A percentile compares a stretch with the other conserved stretches of the same genome.
phyloP scores from a whole-genome alignment of 495 filamentous ascomycete genomes.

The Penicillium chermesinum region DNA sequence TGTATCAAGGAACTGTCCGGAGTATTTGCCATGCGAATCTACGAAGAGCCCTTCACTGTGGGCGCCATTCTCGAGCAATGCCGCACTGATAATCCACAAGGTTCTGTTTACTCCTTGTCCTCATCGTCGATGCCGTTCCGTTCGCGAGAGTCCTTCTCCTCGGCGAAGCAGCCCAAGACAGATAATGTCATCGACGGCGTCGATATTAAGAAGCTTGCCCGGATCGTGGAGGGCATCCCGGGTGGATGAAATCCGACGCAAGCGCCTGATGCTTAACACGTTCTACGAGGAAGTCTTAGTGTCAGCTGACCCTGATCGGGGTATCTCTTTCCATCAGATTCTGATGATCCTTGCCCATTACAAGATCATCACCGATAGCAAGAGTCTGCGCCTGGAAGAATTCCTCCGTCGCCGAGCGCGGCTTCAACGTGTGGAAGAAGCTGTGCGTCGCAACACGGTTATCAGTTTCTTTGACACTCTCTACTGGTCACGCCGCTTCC shows the following conservation, averaged over 20 bases:
- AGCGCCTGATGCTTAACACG: conserved; percentile 73
- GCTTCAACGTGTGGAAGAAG: conserved; percentile 93
- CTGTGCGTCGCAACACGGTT: conserved; percentile 81
- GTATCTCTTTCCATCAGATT: conserved; percentile 89
- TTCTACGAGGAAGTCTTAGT: conserved; percentile 98
- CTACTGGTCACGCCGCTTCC: conserved; percentile 82
- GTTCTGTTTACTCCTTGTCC: conserved; percentile 26
- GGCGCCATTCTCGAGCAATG: conserved; percentile 77
- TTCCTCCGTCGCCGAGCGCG: conserved; percentile 87
- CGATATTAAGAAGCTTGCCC: conserved; percentile 71
- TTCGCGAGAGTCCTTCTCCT: conserved; percentile 17
- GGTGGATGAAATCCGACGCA: conserved; percentile 63
- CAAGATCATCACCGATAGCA: conserved; percentile 97
- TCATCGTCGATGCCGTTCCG: conserved; percentile 14
- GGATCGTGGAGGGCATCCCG: conserved; percentile 70
- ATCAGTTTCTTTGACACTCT: conserved; percentile 94
- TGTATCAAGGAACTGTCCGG: conserved; percentile 71
- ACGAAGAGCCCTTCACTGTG: conserved; percentile 84
- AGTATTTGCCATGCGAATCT: conserved; percentile 96
- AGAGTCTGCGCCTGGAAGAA: conserved; percentile 88
- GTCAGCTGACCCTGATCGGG: conserved; percentile 78
- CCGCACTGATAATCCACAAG: conserved; percentile 48
- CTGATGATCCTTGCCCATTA: conserved; percentile 97
- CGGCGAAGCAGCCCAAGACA: conserved; percentile 19
- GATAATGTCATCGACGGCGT: conserved; percentile 59